phyloP scores from a whole-genome alignment of 1,139 yeast species.

The Yamadazyma sp. region DNA sequence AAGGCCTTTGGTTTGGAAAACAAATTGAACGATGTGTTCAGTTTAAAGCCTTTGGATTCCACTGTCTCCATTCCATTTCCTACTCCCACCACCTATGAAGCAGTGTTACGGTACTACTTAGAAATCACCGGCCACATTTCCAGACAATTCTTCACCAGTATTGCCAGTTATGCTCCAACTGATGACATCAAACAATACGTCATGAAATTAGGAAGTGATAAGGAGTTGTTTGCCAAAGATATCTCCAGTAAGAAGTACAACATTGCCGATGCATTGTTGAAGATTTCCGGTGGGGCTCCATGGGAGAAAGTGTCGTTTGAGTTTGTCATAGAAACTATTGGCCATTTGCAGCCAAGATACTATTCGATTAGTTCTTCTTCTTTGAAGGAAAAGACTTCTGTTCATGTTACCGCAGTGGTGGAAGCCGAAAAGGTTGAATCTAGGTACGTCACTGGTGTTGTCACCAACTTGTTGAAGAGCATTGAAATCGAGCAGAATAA shows the following conservation, averaged over 20 bases:
- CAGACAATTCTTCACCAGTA: constrained; percentile 77
- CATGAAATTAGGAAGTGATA: constrained; percentile 62
- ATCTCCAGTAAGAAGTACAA: constrained; percentile 64
- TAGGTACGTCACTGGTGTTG: constrained; percentile 69
- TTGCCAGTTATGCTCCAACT: constrained; percentile 81
- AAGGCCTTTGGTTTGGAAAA: constrained; percentile 59
- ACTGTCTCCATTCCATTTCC: constrained; percentile 78
- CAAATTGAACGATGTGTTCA: constrained; percentile 57
- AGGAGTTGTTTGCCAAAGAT: constrained; percentile 62
- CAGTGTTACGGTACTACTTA: constrained; percentile 81
- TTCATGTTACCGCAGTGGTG: constrained; percentile 90
- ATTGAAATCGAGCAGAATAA: constrained; percentile 66
- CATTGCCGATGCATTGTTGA: constrained; percentile 71
- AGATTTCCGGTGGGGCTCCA: constrained; percentile 57
- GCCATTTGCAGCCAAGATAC: constrained; percentile 89
- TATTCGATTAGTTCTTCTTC: constrained; percentile 96
- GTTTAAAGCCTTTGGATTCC: constrained; percentile 70
- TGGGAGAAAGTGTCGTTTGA: constrained; percentile 85
- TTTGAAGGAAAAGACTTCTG: constrained; percentile 66
- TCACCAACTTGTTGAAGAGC: constrained; percentile 82
- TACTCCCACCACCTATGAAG: constrained; percentile 85
- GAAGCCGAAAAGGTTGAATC: constrained; percentile 60
- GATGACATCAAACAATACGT: constrained; percentile 55
- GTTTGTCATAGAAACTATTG: constrained; percentile 76
- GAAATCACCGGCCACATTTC: constrained; percentile 94